Evolutionary conservation across 2,329 filamentous ascomycete genomes (phyloP).

Genomic region (Iodosphaeria phyllophila): DNA sequence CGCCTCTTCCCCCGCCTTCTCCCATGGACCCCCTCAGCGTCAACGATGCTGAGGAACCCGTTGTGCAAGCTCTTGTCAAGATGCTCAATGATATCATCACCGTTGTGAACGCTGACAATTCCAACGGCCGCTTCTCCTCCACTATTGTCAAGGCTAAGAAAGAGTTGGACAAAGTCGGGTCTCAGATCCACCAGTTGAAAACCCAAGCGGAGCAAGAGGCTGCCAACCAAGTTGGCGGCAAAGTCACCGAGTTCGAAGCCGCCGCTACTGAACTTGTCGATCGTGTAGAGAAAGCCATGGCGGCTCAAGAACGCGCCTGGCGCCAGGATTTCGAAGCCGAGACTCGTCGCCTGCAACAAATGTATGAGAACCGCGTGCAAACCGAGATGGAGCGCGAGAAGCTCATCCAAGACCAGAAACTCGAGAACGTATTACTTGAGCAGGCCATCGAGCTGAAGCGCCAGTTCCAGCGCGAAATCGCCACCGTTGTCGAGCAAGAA

Average conservation of each 20-base stretch:
- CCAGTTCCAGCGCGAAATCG: conserved; percentile 62
- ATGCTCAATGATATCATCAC: conserved; percentile 94
- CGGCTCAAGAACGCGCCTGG: conserved; percentile 64
- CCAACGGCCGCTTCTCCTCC: conserved; percentile 56
- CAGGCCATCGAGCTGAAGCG: conserved; percentile 81
- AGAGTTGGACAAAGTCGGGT: conserved; percentile 60
- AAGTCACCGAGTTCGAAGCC: conserved; percentile 62
- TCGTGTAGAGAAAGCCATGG: conserved; percentile 71
- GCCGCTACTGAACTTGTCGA: conserved; percentile 75
- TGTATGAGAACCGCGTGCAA: conserved; percentile 64
- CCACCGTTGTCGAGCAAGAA: conserved; percentile 71
- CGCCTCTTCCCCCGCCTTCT: conserved; percentile 40
- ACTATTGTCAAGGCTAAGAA: conserved; percentile 74
- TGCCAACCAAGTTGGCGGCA: conserved; percentile 55
- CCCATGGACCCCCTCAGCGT: conserved; percentile 66
- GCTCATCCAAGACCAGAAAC: conserved; percentile 63
- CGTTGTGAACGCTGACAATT: conserved; percentile 74
- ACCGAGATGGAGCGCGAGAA: conserved; percentile 64
- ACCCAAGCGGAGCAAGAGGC: conserved; percentile 49
- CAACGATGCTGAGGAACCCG: conserved; percentile 59
- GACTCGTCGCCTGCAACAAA: conserved; percentile 57
- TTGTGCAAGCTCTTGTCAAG: conserved; percentile 84
- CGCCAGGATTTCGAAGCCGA: conserved; percentile 75
- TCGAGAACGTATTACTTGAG: conserved; percentile 72
- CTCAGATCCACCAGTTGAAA: conserved; percentile 61